Conservation (phyloP, 495 filamentous ascomycete species). For the Cercophora scortea region DNA sequence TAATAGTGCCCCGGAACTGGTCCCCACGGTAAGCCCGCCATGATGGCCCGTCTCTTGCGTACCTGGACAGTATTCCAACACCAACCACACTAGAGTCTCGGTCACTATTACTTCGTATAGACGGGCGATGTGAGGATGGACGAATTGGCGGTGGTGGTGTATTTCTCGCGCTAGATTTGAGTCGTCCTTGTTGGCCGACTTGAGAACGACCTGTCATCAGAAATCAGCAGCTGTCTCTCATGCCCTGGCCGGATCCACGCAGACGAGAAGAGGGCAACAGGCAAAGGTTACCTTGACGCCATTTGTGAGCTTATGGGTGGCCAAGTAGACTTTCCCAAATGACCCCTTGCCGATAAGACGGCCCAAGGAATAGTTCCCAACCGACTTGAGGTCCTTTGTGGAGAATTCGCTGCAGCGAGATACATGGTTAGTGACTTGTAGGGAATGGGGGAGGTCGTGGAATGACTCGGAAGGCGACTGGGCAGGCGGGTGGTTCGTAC, state of each 20-base stretch:
- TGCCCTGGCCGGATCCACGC: no score
- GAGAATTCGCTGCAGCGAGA: conserved; percentile 71
- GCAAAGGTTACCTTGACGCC: conserved; percentile 71
- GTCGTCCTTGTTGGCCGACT: conserved; percentile 93
- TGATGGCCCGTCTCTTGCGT: conserved; percentile 18
- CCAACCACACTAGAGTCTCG: conserved; percentile 89
- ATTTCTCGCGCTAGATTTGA: conserved; percentile 94
- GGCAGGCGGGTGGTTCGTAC: conserved; percentile 43
- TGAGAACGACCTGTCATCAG: conserved; percentile 76
- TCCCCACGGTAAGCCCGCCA: no score
- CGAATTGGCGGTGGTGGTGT: conserved; percentile 95
- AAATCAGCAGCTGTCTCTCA: not conserved
- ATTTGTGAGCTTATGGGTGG: conserved; percentile 95
- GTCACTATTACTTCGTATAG: conserved; percentile 98
- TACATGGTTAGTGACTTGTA: conserved; percentile 13
- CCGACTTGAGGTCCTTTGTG: conserved; percentile 78
- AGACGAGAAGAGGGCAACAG: no score
- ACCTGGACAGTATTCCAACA: conserved; percentile 95
- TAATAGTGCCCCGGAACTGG: not conserved
- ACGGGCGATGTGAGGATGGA: conserved; percentile 94
- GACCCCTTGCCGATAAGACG: conserved; percentile 92
- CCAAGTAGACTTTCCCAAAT: conserved; percentile 97
- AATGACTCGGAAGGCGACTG: no score
- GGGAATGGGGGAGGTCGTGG: not conserved
- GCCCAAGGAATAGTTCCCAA: conserved; percentile 91